These are phyloP conservation scores for Schoenoplectus tabernaemontani DNA, from an alignment of 202 grass and related monocot genomes.

Conservation along the genomic window DNA sequence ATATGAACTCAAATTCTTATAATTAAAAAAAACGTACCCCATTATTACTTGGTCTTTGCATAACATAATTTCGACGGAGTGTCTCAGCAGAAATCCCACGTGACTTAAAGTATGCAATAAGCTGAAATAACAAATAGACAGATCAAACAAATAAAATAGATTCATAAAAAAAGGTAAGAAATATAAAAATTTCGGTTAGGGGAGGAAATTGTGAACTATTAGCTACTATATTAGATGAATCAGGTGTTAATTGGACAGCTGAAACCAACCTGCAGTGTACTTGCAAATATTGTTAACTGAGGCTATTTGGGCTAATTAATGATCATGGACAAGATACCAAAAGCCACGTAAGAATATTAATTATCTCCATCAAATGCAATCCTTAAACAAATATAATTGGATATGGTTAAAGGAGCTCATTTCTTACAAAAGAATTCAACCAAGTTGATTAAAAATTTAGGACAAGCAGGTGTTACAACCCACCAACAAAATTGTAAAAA, in stretches of 20 bases:
- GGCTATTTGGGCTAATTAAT: background rate
- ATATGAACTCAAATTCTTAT: constrained; percentile 1
- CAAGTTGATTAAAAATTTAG: background rate
- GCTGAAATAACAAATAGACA: constrained; percentile 38
- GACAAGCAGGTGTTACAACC: background rate
- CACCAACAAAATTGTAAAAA: background rate
- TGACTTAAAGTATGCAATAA: constrained; percentile 56
- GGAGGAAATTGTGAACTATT: background rate
- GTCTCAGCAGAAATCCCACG: constrained; percentile 74
- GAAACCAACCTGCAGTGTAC: background rate
- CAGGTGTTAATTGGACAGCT: background rate
- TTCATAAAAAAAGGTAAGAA: constrained; percentile 11
- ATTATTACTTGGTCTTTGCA: constrained; percentile 24
- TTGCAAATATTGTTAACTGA: background rate
- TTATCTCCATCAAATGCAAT: background rate
- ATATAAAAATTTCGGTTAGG: constrained; percentile 11
- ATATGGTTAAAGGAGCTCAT: background rate
- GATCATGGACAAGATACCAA: background rate
- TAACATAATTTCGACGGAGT: constrained; percentile 69
- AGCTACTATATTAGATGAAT: background rate
- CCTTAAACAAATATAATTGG: background rate
- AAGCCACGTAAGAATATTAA: background rate
- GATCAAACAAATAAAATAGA: constrained; percentile 27
- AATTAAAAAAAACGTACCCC: background rate
- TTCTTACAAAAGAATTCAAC: background rate